These are phyloP conservation scores for Colletotrichum cereale DNA, from an alignment of 2,329 filamentous ascomycete genomes.

Conservation along the genomic window DNA sequence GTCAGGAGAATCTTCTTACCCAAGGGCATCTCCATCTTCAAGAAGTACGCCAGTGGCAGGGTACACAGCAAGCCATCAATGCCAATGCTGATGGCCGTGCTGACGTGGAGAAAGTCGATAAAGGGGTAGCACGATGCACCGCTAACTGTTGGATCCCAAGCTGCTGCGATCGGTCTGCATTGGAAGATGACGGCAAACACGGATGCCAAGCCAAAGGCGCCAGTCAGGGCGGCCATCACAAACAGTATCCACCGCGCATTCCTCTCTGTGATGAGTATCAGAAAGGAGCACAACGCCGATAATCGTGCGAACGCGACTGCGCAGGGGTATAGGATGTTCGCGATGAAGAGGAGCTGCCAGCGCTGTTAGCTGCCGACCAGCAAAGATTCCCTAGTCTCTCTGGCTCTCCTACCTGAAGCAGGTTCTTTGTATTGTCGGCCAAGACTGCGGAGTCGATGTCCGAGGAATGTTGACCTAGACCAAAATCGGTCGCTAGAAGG, in stretches of 20 bases:
- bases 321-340: conserved; percentile 28
- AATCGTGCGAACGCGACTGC: conserved; percentile 28
- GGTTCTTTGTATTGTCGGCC: not conserved
- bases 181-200: conserved; percentile 31
- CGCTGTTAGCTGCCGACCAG: not conserved
- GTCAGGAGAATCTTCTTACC: conserved; percentile 46
- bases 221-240: not conserved
- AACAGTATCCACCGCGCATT: conserved; percentile 12
- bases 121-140: conserved; percentile 45
- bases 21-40: conserved; percentile 45
- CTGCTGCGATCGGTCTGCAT: conserved; percentile 37
- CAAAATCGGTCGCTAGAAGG: conserved; percentile 24
- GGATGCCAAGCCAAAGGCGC: conserved; percentile 13
- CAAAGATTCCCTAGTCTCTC: not conserved
- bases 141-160: conserved; percentile 45
- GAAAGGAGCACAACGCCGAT: conserved; percentile 25
- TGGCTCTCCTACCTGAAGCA: conserved; percentile 11
- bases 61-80: conserved; percentile 48
- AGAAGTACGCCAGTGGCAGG: conserved; percentile 48
- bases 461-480: conserved; percentile 33
- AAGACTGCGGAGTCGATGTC: conserved; percentile 16
- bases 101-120: conserved; percentile 46
- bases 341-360: conserved; percentile 27
- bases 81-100: conserved; percentile 46
- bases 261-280: conserved; percentile 4